These are phyloP conservation scores for Colletotrichum sp. DNA, from an alignment of 2,329 filamentous ascomycete species.

Conservation along the genomic window DNA sequence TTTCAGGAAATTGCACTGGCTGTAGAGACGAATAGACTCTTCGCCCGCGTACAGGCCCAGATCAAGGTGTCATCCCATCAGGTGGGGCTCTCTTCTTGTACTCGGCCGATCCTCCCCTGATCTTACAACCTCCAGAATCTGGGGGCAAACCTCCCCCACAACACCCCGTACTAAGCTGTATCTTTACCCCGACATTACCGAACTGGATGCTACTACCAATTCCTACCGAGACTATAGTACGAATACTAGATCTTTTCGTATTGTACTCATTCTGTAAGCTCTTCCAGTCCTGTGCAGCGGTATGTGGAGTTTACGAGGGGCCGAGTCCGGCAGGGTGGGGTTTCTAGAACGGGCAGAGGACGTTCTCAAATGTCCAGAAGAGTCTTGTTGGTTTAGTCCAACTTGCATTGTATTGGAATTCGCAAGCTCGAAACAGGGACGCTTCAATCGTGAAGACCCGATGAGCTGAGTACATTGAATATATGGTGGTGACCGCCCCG, in stretches of 20 bases:
- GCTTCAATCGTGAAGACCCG: background rate
- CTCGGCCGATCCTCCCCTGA: background rate
- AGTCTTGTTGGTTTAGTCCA: background rate
- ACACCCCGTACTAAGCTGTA: constrained; percentile 1
- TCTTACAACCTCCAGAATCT: background rate
- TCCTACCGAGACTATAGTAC: background rate
- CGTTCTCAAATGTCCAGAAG: background rate
- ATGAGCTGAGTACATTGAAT: background rate
- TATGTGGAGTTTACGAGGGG: background rate
- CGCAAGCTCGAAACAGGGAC: background rate
- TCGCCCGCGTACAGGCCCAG: background rate
- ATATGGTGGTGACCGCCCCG: background rate
- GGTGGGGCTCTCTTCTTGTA: background rate
- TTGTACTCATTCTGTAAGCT: background rate
- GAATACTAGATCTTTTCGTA: background rate
- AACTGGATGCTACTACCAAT: background rate
- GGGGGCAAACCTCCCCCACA: background rate
- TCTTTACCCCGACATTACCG: constrained; percentile 6
- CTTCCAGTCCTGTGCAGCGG: background rate
- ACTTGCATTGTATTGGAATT: too few species aligned
- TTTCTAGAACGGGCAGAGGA: background rate
- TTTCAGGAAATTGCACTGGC: background rate
- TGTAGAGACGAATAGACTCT: background rate
- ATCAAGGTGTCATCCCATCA: background rate
- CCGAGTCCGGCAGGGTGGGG: background rate